Conservation (phyloP, 257 asterid species). For the Ophiorrhiza pumila region DNA sequence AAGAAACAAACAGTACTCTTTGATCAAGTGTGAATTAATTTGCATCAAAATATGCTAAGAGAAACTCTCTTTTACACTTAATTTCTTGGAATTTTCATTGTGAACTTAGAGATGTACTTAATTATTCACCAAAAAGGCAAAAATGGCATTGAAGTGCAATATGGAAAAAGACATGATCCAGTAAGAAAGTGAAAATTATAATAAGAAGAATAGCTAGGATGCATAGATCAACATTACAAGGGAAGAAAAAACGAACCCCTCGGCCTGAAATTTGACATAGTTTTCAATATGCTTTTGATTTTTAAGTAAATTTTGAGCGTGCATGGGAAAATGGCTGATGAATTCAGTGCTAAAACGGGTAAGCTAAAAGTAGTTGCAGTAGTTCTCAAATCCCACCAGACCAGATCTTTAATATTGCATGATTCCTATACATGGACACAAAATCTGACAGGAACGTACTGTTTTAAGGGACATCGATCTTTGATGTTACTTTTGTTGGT, state of each 20-base stretch:
- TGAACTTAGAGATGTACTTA: background rate
- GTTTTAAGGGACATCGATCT: no score
- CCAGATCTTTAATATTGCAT: background rate
- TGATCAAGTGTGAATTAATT: background rate
- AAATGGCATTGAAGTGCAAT: no score
- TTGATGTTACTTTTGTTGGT: no score
- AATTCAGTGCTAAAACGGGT: constrained; percentile 1
- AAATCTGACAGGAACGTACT: no score
- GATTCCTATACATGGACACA: background rate
- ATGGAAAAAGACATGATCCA: no score
- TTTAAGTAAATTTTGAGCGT: background rate
- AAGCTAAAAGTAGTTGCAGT: background rate
- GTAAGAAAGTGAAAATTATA: no score
- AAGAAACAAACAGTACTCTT: background rate
- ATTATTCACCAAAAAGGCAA: no score
- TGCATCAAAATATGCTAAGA: background rate
- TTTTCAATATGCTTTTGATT: background rate
- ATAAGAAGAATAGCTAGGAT: no score
- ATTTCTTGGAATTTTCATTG: constrained; percentile 1
- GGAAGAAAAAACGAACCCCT: no score
- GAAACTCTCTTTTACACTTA: background rate
- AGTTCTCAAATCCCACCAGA: background rate
- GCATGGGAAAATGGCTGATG: background rate
- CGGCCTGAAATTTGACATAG: background rate
- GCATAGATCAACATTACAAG: no score